These are phyloP conservation scores for Populus hybrid DNA, from an alignment of 441 rosid genomes.

Conservation along the genomic window DNA sequence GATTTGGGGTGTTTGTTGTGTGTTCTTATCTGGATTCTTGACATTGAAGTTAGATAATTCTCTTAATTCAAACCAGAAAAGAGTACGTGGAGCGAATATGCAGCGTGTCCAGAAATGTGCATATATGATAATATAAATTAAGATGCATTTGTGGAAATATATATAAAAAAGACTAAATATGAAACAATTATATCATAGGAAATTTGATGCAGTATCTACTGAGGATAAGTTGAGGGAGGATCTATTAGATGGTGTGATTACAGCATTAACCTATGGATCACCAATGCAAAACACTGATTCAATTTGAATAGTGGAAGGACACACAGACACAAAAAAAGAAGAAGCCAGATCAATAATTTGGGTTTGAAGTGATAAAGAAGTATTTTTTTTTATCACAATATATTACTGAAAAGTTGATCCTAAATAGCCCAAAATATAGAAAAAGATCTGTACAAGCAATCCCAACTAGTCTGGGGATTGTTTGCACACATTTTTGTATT, in stretches of 20 bases:
- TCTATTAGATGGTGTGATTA: neutral
- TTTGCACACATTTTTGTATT: neutral
- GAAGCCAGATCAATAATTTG: too few relatives aligned
- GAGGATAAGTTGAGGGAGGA: neutral
- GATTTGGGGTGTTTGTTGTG: neutral
- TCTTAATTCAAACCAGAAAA: slow-evolving; percentile 2
- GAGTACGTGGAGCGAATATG: neutral
- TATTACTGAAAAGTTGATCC: too few relatives aligned
- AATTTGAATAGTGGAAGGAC: neutral
- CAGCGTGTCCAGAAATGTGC: too few relatives aligned
- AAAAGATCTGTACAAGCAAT: neutral
- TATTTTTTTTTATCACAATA: too few relatives aligned
- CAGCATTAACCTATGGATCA: neutral
- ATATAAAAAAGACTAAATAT: neutral
- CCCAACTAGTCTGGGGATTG: neutral
- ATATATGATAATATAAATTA: neutral
- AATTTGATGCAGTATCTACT: neutral
- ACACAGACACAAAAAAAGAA: too few relatives aligned
- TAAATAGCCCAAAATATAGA: neutral
- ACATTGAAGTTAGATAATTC: neutral
- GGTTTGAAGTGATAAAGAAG: too few relatives aligned
- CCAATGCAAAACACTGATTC: neutral
- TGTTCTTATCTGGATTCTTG: neutral
- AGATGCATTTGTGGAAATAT: neutral
- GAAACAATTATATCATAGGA: neutral